A percentile compares a stretch with the other conserved stretches of the same genome.
Conservation (phyloP, 495 filamentous ascomycete genomes). For the Daldinia caldariorum region DNA sequence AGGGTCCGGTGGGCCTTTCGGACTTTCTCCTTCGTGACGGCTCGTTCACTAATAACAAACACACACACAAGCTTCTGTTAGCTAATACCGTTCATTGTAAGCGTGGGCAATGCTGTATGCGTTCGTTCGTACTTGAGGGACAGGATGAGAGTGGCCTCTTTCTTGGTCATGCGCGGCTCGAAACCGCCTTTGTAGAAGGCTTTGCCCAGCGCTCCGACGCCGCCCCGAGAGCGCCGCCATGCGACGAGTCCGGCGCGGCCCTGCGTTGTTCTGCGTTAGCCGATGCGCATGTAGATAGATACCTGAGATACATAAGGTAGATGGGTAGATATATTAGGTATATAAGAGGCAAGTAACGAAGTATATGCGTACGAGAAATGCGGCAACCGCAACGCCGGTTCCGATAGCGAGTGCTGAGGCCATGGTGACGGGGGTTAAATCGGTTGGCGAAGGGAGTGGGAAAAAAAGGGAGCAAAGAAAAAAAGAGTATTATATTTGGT, state of each 20-base stretch:
- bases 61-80: slow-evolving; percentile 13
- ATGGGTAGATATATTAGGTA: neutral
- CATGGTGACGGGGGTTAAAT: slow-evolving; percentile 62
- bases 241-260: slow-evolving; percentile 92
- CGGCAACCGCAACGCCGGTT: slow-evolving; percentile 76
- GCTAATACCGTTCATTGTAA: no score
- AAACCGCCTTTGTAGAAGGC: slow-evolving; percentile 98
- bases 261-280: slow-evolving; percentile 53
- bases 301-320: neutral
- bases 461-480: slow-evolving; percentile 9
- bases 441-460: neutral
- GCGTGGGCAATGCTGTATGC: no score
- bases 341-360: no score
- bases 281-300: neutral
- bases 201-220: slow-evolving; percentile 80
- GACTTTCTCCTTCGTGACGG: slow-evolving; percentile 87
- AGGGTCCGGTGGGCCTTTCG: slow-evolving; percentile 95
- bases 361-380: slow-evolving; percentile 74
- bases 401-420: slow-evolving; percentile 79
- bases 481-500: no score
- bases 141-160: slow-evolving; percentile 91
- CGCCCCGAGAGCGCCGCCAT: slow-evolving; percentile 80
- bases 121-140: slow-evolving; percentile 88
- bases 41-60: slow-evolving; percentile 71
- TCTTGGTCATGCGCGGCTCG: slow-evolving; percentile 88